Conservation (phyloP, 352 stramenopile species). For the Globisporangium iwayamae region DNA sequence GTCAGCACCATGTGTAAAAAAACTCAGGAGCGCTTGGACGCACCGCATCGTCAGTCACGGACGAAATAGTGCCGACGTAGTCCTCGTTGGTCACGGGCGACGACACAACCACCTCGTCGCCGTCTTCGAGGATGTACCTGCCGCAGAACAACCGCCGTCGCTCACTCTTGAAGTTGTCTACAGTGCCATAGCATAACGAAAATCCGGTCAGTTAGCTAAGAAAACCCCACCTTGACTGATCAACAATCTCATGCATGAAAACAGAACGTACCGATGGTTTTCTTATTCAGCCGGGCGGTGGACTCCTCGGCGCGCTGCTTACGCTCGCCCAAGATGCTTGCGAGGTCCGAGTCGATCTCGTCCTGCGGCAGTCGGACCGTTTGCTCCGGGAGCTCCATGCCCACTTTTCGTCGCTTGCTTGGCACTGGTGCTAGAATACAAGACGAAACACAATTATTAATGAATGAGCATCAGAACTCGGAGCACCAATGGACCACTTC, state of each 20-base stretch:
- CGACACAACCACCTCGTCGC: constrained; percentile 70
- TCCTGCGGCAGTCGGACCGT: constrained; percentile 50
- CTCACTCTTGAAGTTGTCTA: constrained; percentile 43
- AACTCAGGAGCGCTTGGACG: not conserved
- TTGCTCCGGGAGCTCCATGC: constrained; percentile 37
- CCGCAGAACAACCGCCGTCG: constrained; percentile 57
- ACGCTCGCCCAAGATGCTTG: constrained; percentile 38
- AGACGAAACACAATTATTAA: not conserved
- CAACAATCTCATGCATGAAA: not conserved
- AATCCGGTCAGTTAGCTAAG: not conserved
- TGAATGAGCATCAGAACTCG: not conserved
- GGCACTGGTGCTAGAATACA: constrained; percentile 15
- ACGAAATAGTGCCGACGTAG: constrained; percentile 77
- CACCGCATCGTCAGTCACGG: constrained; percentile 66
- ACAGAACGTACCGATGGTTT: constrained; percentile 23
- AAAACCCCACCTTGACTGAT: not conserved
- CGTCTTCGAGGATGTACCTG: constrained; percentile 78
- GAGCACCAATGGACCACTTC: not conserved
- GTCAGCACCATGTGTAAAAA: too few relatives aligned
- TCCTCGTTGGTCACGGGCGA: constrained; percentile 62
- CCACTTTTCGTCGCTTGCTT: constrained; percentile 47
- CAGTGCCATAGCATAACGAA: not conserved
- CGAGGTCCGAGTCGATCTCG: constrained; percentile 54
- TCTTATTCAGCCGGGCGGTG: constrained; percentile 20
- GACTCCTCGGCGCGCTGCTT: constrained; percentile 26